A percentile compares a stretch with the other conserved stretches of the same genome.
Evolutionary conservation across 495 filamentous ascomycete genomes (phyloP).

Genomic region (Xylaria flabelliformis): DNA sequence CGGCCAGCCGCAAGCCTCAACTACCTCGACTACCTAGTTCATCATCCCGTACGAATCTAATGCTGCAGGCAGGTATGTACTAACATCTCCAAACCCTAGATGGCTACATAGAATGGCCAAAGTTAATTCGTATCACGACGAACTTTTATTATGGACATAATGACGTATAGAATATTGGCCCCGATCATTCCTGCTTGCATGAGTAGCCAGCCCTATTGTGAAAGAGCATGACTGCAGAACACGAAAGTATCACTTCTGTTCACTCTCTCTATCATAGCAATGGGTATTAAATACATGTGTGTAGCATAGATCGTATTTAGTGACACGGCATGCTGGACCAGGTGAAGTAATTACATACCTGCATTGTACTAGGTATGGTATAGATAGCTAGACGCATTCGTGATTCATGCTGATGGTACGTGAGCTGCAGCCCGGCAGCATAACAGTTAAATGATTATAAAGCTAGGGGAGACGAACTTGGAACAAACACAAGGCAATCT

Average conservation of each 20-base stretch:
- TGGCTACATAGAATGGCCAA: not conserved
- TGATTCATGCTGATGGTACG: not conserved
- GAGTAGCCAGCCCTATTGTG: not conserved
- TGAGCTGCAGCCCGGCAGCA: not conserved
- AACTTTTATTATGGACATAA: not conserved
- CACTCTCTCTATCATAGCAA: not conserved
- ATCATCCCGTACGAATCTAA: constrained; percentile 8
- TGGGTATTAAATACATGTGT: not conserved
- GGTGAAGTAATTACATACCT: not conserved
- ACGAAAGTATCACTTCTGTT: not conserved
- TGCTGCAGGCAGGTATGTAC: not conserved
- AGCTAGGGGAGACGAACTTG: not conserved
- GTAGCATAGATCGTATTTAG: not conserved
- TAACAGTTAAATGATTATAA: not conserved
- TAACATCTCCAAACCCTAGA: not conserved
- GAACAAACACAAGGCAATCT: not conserved
- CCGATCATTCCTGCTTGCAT: not conserved
- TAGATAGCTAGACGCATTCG: not conserved
- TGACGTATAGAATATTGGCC: not conserved
- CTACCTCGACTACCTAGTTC: no score
- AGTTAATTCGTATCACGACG: not conserved
- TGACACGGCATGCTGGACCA: not conserved
- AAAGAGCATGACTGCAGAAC: not conserved
- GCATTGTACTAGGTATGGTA: not conserved
- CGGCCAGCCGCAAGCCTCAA: constrained; percentile 19